Conservation (phyloP, 805 yeast genomes). For the Metschnikowia gelsemii region DNA sequence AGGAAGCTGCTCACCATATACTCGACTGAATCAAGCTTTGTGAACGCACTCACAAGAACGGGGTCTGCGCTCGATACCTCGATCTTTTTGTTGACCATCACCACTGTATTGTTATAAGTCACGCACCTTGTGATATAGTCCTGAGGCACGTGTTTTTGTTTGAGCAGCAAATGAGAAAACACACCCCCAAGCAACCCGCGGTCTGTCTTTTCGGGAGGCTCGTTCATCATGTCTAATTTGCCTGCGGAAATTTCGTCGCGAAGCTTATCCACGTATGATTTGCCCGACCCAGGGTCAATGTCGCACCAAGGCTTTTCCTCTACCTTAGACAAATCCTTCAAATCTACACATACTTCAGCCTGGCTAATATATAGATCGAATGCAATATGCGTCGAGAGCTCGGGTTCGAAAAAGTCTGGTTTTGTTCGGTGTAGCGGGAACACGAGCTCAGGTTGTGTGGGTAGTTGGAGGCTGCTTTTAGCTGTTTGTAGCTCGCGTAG, state of each 20-base stretch:
- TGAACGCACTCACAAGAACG: constrained; percentile 55
- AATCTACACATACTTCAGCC: constrained; percentile 62
- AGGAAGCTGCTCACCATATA: constrained; percentile 40
- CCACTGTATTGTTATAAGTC: constrained; percentile 59
- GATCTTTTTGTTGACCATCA: constrained; percentile 57
- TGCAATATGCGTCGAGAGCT: constrained; percentile 46
- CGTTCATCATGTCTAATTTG: constrained; percentile 9
- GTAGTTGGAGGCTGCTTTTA: constrained; percentile 37
- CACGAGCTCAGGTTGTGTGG: constrained; percentile 52
- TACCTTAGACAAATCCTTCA: constrained; percentile 50
- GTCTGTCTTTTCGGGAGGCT: constrained; percentile 6
- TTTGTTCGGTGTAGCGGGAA: constrained; percentile 56
- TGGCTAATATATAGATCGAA: constrained; percentile 60
- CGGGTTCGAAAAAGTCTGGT: constrained; percentile 43
- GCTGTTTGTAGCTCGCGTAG: constrained; percentile 25
- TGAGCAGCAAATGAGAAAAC: constrained; percentile 28
- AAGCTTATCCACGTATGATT: constrained; percentile 58
- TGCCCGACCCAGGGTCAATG: constrained; percentile 43
- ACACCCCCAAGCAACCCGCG: constrained; percentile 23
- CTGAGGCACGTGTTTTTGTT: constrained; percentile 36
- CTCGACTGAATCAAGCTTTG: constrained; percentile 64
- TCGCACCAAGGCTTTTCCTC: constrained; percentile 63
- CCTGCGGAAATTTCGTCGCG: constrained; percentile 50
- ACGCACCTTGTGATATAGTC: constrained; percentile 60
- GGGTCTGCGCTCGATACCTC: constrained; percentile 70